Evolutionary conservation across 352 stramenopile species (phyloP).

Genomic region (Phytophthora tentaculata): DNA sequence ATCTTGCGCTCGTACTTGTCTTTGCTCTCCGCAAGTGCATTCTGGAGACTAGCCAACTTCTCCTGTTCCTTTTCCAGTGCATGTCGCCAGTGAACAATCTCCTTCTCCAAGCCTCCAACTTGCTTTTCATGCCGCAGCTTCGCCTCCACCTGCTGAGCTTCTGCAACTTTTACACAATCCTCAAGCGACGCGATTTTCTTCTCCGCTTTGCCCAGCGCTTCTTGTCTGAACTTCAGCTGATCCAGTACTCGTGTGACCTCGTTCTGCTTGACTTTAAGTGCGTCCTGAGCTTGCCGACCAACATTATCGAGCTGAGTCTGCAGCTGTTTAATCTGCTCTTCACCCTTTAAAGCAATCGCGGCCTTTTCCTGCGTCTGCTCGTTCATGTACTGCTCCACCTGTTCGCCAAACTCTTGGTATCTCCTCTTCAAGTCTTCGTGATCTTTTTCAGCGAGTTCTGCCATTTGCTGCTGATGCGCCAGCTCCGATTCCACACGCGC

Average conservation of each 20-base stretch:
- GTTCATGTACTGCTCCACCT: constrained; percentile 80
- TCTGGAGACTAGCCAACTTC: constrained; percentile 37
- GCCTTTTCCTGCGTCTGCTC: constrained; percentile 67
- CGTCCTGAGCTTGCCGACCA: constrained; percentile 45
- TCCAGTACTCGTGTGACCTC: constrained; percentile 56
- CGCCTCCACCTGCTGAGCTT: constrained; percentile 48
- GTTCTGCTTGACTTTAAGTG: constrained; percentile 59
- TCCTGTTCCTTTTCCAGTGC: constrained; percentile 63
- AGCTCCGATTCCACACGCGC: constrained; percentile 61
- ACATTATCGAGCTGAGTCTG: constrained; percentile 46
- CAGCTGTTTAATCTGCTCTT: constrained; percentile 45
- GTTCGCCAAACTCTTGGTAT: constrained; percentile 76
- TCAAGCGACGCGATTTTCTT: constrained; percentile 54
- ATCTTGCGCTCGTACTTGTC: constrained; percentile 64
- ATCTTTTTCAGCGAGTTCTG: constrained; percentile 46
- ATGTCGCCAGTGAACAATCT: constrained; percentile 51
- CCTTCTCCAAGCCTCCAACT: constrained; percentile 55
- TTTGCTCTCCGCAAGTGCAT: constrained; percentile 38
- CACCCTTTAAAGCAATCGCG: constrained; percentile 33
- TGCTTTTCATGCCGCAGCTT: constrained; percentile 52
- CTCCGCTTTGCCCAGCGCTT: constrained; percentile 55
- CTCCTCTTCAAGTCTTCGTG: constrained; percentile 65
- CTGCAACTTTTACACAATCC: constrained; percentile 37
- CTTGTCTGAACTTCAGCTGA: constrained; percentile 67
- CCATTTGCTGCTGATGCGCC: constrained; percentile 40